A percentile compares a stretch with the other conserved stretches of the same genome.
Conservation (phyloP, 2,329 filamentous ascomycete genomes). For the Hypoxylon sp. region DNA sequence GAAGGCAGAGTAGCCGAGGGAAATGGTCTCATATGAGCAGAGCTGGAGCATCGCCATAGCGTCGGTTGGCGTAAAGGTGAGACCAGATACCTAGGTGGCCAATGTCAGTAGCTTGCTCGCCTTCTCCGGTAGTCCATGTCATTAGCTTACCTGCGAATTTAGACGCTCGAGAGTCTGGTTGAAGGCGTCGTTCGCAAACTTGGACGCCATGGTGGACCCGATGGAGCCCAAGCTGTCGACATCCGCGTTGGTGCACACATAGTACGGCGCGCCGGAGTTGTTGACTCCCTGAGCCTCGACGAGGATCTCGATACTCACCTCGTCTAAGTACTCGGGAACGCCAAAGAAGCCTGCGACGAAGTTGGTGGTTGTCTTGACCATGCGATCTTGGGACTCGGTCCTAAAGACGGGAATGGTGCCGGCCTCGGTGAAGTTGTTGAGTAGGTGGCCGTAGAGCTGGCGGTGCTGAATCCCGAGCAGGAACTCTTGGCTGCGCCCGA, state of each 20-base stretch:
- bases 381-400: slow-evolving; percentile 45
- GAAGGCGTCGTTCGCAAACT: slow-evolving; percentile 41
- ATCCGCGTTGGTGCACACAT: slow-evolving; percentile 42
- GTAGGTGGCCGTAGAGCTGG: slow-evolving; percentile 52
- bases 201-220: slow-evolving; percentile 35
- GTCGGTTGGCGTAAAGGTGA: slow-evolving; percentile 47
- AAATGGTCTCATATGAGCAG: slow-evolving; percentile 47
- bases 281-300: slow-evolving; percentile 44
- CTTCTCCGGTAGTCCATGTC: background rate
- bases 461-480: slow-evolving; percentile 51
- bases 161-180: slow-evolving; percentile 43
- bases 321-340: slow-evolving; percentile 45
- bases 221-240: slow-evolving; percentile 37
- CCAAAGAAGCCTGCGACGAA: slow-evolving; percentile 47
- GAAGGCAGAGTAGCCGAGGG: slow-evolving; percentile 53
- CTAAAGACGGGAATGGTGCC: slow-evolving; percentile 51
- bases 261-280: slow-evolving; percentile 44
- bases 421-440: slow-evolving; percentile 53
- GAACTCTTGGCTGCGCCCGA: slow-evolving; percentile 52
- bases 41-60: slow-evolving; percentile 51
- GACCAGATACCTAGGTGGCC: slow-evolving; percentile 34
- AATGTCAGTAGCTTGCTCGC: background rate
- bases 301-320: slow-evolving; percentile 47
- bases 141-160: slow-evolving; percentile 38
- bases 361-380: slow-evolving; percentile 47